Evolutionary conservation across 352 stramenopile species (phyloP), one percentile per base, ranked within the genome.

Genomic region (Peronosclerospora sorghi): DNA sequence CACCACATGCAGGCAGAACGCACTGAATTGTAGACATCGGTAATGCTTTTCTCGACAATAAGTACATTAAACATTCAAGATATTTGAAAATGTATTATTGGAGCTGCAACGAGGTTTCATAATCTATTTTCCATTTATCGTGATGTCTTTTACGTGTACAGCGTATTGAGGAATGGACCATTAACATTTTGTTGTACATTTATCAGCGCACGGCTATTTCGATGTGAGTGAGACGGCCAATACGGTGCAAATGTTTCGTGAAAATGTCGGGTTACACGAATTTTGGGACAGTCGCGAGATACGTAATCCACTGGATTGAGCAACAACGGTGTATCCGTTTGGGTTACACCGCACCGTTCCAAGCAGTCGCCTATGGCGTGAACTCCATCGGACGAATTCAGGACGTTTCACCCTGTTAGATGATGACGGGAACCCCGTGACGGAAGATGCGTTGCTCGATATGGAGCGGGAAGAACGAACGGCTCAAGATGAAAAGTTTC

Each of bases 231-330:
- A 73, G 26, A 73, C 77, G 14, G 65, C 67, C 41, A 88, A 88
- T 60, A 86, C 76, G 0, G 68, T 88, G 20, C 59, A 72, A 53
- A 82, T 86, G 65, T 88, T 86, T 39, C 73, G 73, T 14, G 45
- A 78, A 44, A 83, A 86, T 45, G 66, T 84, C 35, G 69, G 65
- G 12, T 50, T 84, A 17, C 49, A 83, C 41, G 56, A 55, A 44
- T 88, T 86, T 42, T 85, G 73, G 51, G 51, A 73, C 7, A 59
- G 58, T 24, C 43, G 69, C n/a, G 51, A 64, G 34, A 45, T 36
- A 8, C 32, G 57, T 8, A 48, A 66, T 34, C 53, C 55, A 15
- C 41, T 60, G 2, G 27, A 53, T 9, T 24, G 53, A 32, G 32
- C 55, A 36, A n/a, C n/a, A n/a, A 56, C 50, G 0, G 55, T 72